These are phyloP conservation scores for Curvularia spicifera DNA, from an alignment of 2,329 filamentous ascomycete genomes.

Conservation along the genomic window DNA sequence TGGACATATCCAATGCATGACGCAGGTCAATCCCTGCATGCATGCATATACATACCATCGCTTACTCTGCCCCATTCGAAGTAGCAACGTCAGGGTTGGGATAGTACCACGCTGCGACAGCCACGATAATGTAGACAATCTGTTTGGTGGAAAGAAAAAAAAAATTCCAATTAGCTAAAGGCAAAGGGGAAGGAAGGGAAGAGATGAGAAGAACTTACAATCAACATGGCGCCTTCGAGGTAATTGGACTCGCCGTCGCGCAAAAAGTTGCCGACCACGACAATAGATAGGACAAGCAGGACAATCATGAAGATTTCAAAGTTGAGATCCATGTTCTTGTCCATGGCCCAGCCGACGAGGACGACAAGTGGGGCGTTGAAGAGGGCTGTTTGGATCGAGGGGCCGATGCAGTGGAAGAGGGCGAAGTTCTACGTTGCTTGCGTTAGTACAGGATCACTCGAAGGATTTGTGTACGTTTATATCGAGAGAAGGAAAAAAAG, in stretches of 20 bases:
- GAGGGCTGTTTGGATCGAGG: conserved; percentile 87
- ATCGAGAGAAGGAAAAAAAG: neutral
- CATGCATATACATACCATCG: neutral
- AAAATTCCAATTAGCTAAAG: neutral
- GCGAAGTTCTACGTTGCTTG: conserved; percentile 68
- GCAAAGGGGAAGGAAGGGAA: neutral
- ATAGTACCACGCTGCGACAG: conserved; percentile 67
- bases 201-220: conserved; percentile 49
- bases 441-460: neutral
- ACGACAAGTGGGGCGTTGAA: conserved; percentile 86
- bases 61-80: conserved; percentile 26
- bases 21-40: neutral
- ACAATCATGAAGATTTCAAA: conserved; percentile 89
- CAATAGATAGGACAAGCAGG: conserved; percentile 79
- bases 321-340: conserved; percentile 75
- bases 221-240: conserved; percentile 80
- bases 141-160: neutral
- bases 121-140: conserved; percentile 69
- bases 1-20: neutral
- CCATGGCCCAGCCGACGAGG: conserved; percentile 79
- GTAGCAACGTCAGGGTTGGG: conserved; percentile 56
- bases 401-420: conserved; percentile 81
- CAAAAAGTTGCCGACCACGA: conserved; percentile 87
- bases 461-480: neutral
- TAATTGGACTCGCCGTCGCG: conserved; percentile 91